Evolutionary conservation across 352 stramenopile species (phyloP).

Genomic region (Globisporangium cystogenes): DNA sequence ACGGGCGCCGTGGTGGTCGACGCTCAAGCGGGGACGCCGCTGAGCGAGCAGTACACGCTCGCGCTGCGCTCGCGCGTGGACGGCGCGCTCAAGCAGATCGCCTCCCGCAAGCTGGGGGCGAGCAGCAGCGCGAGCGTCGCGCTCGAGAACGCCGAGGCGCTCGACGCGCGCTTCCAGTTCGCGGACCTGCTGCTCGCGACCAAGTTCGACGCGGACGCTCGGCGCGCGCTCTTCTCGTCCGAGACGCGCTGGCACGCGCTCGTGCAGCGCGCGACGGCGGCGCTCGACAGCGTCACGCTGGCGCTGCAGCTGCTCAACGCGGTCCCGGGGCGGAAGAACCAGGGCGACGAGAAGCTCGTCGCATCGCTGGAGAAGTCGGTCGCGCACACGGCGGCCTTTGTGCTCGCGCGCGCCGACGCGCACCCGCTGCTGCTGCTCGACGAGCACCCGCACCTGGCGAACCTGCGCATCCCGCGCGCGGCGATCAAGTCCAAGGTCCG

Average conservation of each 20-base stretch:
- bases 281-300: constrained; percentile 45
- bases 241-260: constrained; percentile 34
- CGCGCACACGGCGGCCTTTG: constrained; percentile 22
- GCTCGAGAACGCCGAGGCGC: constrained; percentile 29
- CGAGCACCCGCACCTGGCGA: constrained; percentile 43
- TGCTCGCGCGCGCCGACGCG: constrained; percentile 21
- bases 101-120: constrained; percentile 17
- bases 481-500: constrained; percentile 38
- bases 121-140: constrained; percentile 20
- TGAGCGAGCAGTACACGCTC: constrained; percentile 43
- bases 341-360: constrained; percentile 15
- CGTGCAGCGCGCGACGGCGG: constrained; percentile 30
- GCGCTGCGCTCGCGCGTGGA: constrained; percentile 29
- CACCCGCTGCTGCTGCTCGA: constrained; percentile 46
- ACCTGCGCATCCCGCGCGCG: constrained; percentile 34
- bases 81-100: constrained; percentile 23
- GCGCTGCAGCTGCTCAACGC: constrained; percentile 48
- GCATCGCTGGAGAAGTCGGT: constrained; percentile 36
- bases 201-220: constrained; percentile 30
- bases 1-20: constrained; percentile 12
- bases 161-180: constrained; percentile 44
- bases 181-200: constrained; percentile 34
- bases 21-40: constrained; percentile 16
- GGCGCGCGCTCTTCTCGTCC: constrained; percentile 35
- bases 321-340: constrained; percentile 29